Evolutionary conservation across 768 basidiomycete genomes (phyloP), one percentile per base, ranked within the genome.

Genomic region (Psilocybe cubensis): DNA sequence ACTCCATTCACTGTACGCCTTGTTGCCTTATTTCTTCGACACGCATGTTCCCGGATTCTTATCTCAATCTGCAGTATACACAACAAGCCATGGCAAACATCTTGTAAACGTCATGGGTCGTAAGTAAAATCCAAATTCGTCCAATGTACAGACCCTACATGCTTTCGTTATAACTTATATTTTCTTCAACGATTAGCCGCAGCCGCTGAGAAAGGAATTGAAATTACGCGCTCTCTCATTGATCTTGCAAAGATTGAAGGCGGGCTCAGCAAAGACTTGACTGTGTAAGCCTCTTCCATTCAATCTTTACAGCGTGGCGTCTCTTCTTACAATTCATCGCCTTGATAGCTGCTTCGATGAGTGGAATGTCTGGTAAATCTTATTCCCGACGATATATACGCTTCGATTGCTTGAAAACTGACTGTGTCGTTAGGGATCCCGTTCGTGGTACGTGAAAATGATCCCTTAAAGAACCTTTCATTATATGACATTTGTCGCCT

Each of bases 31-130:
- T 18, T 47, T 21, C 45, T 9, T 18, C 12, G 17, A 25, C 3
- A 12, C 33, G 35, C n/a, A n/a, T 25, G 43, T 20, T 29, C n/a
- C 9, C 28, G n/a, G 27, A 23, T 14, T 5, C 5, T n/a, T 24
- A 3, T 35, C 21, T n/a, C 25, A 42, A 3, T 29, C 41, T 41
- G 3, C 38, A 79, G 78, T 74, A 2, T 78, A 80, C 54, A 77
- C 77, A 9, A 66, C 74, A 17, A 74, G 75, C 58, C 66, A 77
- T 54, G 77, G 77, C 6, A 74, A 78, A 24, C 78, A 84, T 59
- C 71, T 75, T 56, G 78, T 82, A 33, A 84, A 83, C 54, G 83
- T 81, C 21, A 82, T 82, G 73, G 81, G 81, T 1, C 80, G 77
- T 77, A 59, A 28, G 77, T n/a, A n/a, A n/a, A n/a, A n/a, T n/a